A percentile compares a stretch with the other conserved stretches of the same genome.
Evolutionary conservation across 805 yeast species (phyloP).

Genomic region (Candida namnaoensis): DNA sequence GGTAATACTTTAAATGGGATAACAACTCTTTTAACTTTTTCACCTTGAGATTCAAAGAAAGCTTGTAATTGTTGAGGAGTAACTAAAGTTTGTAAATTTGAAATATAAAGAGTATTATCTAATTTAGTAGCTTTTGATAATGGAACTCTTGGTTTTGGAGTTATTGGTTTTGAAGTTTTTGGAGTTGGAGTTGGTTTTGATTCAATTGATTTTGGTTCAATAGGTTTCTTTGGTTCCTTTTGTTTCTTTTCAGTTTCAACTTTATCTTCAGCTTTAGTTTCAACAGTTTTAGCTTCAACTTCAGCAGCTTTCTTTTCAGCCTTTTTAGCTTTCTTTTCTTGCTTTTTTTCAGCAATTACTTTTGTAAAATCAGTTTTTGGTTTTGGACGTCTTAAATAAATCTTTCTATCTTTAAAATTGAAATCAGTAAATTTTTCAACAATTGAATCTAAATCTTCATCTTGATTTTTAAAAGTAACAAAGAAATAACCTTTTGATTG

Average conservation of each 20-base stretch:
- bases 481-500: slow-evolving; percentile 51
- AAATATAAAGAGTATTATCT: slow-evolving; percentile 48
- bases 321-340: slow-evolving; percentile 7
- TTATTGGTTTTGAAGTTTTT: slow-evolving; percentile 7
- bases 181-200: background rate
- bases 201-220: background rate
- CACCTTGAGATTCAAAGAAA: slow-evolving; percentile 35
- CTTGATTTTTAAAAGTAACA: slow-evolving; percentile 38
- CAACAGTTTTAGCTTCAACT: background rate
- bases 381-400: slow-evolving; percentile 45
- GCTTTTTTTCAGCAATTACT: background rate
- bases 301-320: slow-evolving; percentile 8
- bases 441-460: slow-evolving; percentile 33
- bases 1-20: slow-evolving; percentile 48
- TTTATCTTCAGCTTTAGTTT: background rate
- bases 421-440: slow-evolving; percentile 31
- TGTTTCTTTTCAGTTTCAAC: background rate
- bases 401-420: slow-evolving; percentile 35
- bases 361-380: slow-evolving; percentile 20
- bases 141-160: slow-evolving; percentile 19
- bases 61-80: slow-evolving; percentile 44
- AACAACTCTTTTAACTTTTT: slow-evolving; percentile 47
- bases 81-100: slow-evolving; percentile 53
- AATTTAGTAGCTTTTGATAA: slow-evolving; percentile 30
- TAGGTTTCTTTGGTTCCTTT: background rate